Evolutionary conservation across 2,329 filamentous ascomycete species (phyloP), one percentile per base, ranked within the genome.

Genomic region (Sarocladium brachiariae): DNA sequence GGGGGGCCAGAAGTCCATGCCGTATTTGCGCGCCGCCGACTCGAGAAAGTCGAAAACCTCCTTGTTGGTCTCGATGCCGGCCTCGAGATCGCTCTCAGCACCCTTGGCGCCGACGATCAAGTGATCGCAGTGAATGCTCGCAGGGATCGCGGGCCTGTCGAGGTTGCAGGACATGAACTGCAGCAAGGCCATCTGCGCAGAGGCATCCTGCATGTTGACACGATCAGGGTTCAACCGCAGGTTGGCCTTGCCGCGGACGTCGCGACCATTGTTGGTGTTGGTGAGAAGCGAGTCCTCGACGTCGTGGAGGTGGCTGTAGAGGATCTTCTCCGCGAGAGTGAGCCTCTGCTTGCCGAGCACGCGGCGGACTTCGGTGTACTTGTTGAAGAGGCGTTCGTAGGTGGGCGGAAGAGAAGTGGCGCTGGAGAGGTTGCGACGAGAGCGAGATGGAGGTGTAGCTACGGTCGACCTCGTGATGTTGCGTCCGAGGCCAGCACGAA

Each of bases 101-200:
- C 93, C 93, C 65, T 84, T 87, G 70, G 95, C 86, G 51, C 92
- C 93, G 25, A 97, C 92, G 71, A 99, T 97, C 83, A 99, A 85
- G 69, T 99, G 93, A 73, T 99, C 93, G 71, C 93, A 99, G 74
- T 99, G 93, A 59, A 97, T 96, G 67, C 91, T 96, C 46, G 93
- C 92, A 10, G 93, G 93, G 47, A 99, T 92, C 9, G 91, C 91
- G 2, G 93, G 96, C 53, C 83, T 83, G 24, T 86, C 87, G 50
- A 99, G 78, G 51, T 89, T 88, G 69, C 93, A 99, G 24, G 88
- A 89, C 92, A 99, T 99, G 77, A 99, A 99, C 71, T 99, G 93
- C 60, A 99, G 74, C 57, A 99, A 75, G 2, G 93, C 93, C 93
- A 99, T 99, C 73, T 99, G 93, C 5, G 93, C 93, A 25, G 89